These are phyloP conservation scores for Testicularia cyperi DNA, from an alignment of 1,284 basidiomycete genomes.

Conservation along the genomic window DNA sequence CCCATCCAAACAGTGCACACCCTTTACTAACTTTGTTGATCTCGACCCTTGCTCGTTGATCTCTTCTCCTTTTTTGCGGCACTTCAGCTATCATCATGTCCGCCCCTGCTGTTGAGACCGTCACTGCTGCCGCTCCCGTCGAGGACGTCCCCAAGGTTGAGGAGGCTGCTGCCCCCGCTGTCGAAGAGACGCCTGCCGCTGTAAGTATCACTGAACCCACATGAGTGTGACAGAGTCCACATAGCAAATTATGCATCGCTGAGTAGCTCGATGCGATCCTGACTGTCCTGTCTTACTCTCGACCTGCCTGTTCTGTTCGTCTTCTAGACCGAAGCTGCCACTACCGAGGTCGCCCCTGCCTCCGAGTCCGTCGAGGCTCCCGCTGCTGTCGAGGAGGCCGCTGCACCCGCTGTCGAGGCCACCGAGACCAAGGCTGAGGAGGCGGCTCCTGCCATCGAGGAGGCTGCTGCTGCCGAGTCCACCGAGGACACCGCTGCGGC, in stretches of 20 bases:
- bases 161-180: conserved; percentile 21
- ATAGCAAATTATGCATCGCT: too few relatives aligned
- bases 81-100: conserved; percentile 31
- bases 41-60: too few relatives aligned
- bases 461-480: conserved; percentile 1
- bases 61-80: too few relatives aligned
- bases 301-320: too few relatives aligned
- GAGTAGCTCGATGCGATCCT: too few relatives aligned
- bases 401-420: conserved; percentile 4
- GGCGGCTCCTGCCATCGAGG: background rate
- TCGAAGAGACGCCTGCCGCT: conserved; percentile 7
- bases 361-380: conserved; percentile 6
- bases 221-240: too few relatives aligned
- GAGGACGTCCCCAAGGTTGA: conserved; percentile 3
- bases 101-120: conserved; percentile 22
- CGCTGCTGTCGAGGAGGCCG: conserved; percentile 17
- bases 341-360: conserved; percentile 7
- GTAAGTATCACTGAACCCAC: too few relatives aligned
- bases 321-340: conserved; percentile 8
- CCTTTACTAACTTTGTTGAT: too few relatives aligned
- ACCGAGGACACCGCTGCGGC: conserved; percentile 30
- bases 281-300: too few relatives aligned
- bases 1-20: too few relatives aligned
- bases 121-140: conserved; percentile 7
- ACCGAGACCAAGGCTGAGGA: conserved; percentile 8